Evolutionary conservation across 148 eudicot genomes (phyloP).

Genomic region (Persicaria maculosa): DNA sequence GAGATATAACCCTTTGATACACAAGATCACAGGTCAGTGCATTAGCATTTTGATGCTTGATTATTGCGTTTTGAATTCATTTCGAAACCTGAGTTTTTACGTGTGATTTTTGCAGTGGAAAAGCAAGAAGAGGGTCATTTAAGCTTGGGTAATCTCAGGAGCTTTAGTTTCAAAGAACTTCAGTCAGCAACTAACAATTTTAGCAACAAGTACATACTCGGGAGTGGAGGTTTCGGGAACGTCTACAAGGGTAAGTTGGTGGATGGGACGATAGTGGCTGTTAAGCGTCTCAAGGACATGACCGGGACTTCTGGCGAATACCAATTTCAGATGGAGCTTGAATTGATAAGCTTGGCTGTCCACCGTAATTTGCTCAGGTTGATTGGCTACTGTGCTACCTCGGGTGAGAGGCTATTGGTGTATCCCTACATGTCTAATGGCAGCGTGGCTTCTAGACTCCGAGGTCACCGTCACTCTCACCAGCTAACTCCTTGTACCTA

Average conservation of each 20-base stretch:
- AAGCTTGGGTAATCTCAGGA: conserved; percentile 63
- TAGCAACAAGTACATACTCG: conserved; percentile 85
- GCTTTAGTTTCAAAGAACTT: conserved; percentile 77
- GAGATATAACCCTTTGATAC: conserved; percentile 41
- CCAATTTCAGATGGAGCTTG: conserved; percentile 86
- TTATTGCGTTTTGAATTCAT: not conserved
- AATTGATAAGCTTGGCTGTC: conserved; percentile 91
- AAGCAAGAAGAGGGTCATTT: conserved; percentile 61
- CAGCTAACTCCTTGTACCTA: too few species aligned
- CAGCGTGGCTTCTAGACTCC: conserved; percentile 87
- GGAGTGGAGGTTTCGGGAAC: conserved; percentile 92
- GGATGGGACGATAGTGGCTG: conserved; percentile 75
- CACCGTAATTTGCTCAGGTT: conserved; percentile 80
- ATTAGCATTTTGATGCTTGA: not conserved
- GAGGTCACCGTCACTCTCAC: conserved; percentile 38
- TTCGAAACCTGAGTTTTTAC: conserved; percentile 11
- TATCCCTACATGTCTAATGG: conserved; percentile 99
- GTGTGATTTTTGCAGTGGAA: conserved; percentile 32
- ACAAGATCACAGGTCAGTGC: conserved; percentile 61
- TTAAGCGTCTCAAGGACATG: conserved; percentile 78
- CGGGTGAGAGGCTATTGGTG: conserved; percentile 74
- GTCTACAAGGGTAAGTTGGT: conserved; percentile 77
- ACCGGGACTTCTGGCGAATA: conserved; percentile 74
- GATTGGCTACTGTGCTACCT: conserved; percentile 76
- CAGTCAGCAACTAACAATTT: conserved; percentile 69